Evolutionary conservation across 345 rosid species (phyloP).

Genomic region (Syzygium jambos): DNA sequence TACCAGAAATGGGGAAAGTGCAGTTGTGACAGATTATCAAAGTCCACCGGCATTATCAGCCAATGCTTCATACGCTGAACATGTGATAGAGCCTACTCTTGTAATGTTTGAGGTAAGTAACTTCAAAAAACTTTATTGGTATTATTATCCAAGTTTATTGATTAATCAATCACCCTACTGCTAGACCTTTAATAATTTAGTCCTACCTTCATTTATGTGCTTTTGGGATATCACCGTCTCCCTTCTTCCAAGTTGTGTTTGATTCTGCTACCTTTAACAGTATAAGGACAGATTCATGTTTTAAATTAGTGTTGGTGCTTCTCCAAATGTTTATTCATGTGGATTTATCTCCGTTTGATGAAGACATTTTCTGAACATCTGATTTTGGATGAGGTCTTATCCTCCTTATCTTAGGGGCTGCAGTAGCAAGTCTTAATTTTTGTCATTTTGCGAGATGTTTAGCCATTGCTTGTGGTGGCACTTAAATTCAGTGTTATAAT

Average conservation of each 20-base stretch:
- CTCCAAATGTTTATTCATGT: not conserved
- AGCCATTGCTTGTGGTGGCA: not conserved
- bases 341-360: not conserved
- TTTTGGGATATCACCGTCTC: not conserved
- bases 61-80: slow-evolving; percentile 77
- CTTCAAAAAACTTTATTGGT: not conserved
- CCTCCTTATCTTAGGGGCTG: not conserved
- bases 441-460: not conserved
- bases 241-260: not conserved
- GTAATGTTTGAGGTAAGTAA: slow-evolving; percentile 87
- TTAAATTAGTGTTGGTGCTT: not conserved
- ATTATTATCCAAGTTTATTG: not conserved
- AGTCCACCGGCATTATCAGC: slow-evolving; percentile 34
- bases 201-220: not conserved
- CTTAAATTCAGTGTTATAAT: not conserved
- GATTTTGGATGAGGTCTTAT: not conserved
- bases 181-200: not conserved
- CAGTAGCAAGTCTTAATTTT: not conserved
- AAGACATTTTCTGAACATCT: not conserved
- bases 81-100: slow-evolving; percentile 85
- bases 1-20: slow-evolving; percentile 30
- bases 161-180: not conserved
- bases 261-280: not conserved
- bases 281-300: not conserved
- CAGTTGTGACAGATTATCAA: slow-evolving; percentile 30